Evolutionary conservation across 73 alveolate species (phyloP), one percentile per base, ranked within the genome.

Genomic region (Paramecium pentaurelia): DNA sequence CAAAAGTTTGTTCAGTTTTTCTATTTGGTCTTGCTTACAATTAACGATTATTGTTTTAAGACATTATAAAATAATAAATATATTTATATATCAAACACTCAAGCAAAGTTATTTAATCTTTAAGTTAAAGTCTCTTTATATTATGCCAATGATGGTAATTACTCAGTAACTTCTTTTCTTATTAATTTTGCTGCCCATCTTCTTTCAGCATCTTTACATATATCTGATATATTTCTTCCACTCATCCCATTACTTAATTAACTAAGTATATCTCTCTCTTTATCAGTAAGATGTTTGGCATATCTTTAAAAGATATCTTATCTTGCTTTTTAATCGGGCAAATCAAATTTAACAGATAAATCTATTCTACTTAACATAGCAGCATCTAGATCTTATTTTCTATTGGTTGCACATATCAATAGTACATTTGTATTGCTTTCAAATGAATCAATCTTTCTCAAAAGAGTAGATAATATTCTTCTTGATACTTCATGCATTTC

Each of bases 201-300:
- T 94, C 99, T 95, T 93, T 96, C 99, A 32, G 98, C 97, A 89
- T 96, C 99, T 93, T 96, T 95, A 86, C 99, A 96, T 9, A 95
- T 87, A 84, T 95, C 98, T 60, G 93, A 37, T 16, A 96, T 95
- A 80, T 96, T 97, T 87, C 99, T 94, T 45, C 98, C 99, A 42
- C 97, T 84, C 37, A 96, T 92, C 45, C 93, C 86, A 16, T 58
- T 77, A 45, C 96, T 77, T 16, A 88, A 14, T 59, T 96, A 94
- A 22, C 96, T 97, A 16, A 95, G 92, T 25, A 58, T 42, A 27
- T 71, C 86, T 27, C 95, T 93, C 25, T 95, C 85, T 22, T 86
- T 96, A 28, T 94, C 93, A 0, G 93, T 73, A 38, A 95, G 86
- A 51, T 96, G 95, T 47, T 95, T 95, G 1, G 98, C 98, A 80